phyloP scores from a whole-genome alignment of 495 filamentous ascomycete species.

The Apodospora peruviana region DNA sequence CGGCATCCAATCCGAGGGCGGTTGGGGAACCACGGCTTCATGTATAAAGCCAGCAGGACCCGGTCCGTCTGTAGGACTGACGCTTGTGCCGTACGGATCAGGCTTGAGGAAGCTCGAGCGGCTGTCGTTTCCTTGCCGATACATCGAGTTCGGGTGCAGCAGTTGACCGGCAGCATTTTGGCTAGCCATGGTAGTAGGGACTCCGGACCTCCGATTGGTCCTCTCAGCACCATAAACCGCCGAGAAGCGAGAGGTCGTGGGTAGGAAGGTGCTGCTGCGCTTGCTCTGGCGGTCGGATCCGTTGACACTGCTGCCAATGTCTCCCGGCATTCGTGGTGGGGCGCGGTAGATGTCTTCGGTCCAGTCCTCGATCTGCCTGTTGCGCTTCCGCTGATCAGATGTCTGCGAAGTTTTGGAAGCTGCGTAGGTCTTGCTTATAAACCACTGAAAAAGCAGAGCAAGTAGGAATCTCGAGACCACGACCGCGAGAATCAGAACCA shows the following conservation, averaged over 20 bases:
- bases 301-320: conserved; percentile 54
- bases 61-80: conserved; percentile 61
- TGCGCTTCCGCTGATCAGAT: conserved; percentile 69
- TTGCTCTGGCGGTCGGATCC: conserved; percentile 67
- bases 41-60: conserved; percentile 95
- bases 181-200: conserved; percentile 92
- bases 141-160: conserved; percentile 64
- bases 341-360: conserved; percentile 94
- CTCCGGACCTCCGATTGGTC: conserved; percentile 40
- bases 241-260: conserved; percentile 87
- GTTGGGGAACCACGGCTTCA: conserved; percentile 91
- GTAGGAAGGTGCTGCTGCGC: conserved; percentile 72
- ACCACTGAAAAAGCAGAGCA: conserved; percentile 94
- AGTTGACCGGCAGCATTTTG: conserved; percentile 80
- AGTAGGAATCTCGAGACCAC: conserved; percentile 82
- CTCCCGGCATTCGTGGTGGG: conserved; percentile 68
- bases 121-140: conserved; percentile 69
- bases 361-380: conserved; percentile 97
- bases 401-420: conserved; percentile 67
- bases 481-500: conserved; percentile 89
- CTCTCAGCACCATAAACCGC: conserved; percentile 74
- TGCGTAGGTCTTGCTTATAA: conserved; percentile 75
- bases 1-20: conserved; percentile 94
- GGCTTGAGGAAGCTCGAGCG: conserved; percentile 46
- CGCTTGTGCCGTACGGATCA: conserved; percentile 45